Conservation (phyloP, 345 rosid genomes). For the Populus alba region DNA sequence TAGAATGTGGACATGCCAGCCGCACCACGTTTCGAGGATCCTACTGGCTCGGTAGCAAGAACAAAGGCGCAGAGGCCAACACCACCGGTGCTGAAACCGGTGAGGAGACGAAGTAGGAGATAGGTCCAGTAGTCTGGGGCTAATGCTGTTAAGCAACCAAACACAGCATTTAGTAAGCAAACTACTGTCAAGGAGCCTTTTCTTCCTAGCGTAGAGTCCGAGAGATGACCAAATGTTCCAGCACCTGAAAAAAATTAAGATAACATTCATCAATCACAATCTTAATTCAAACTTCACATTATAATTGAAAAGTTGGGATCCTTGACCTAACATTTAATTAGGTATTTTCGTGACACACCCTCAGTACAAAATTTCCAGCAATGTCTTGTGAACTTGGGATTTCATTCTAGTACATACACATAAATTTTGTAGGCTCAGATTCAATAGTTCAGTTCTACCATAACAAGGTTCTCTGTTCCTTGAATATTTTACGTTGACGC, state of each 20-base stretch:
- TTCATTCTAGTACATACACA: too few relatives aligned
- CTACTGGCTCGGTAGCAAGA: slow-evolving; percentile 79
- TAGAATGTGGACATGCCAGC: slow-evolving; percentile 99
- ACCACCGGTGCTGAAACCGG: slow-evolving; percentile 93
- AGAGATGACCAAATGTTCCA: slow-evolving; percentile 85
- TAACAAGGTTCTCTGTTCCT: too few relatives aligned
- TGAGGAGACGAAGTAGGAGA: slow-evolving; percentile 59
- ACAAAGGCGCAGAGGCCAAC: slow-evolving; percentile 85
- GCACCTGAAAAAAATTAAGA: slow-evolving; percentile 58
- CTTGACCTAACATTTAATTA: too few relatives aligned
- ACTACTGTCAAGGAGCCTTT: slow-evolving; percentile 84
- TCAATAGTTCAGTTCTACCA: too few relatives aligned
- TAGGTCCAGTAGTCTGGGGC: slow-evolving; percentile 71
- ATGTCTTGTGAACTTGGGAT: too few relatives aligned
- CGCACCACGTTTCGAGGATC: slow-evolving; percentile 74
- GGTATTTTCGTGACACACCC: too few relatives aligned
- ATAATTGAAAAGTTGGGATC: background rate
- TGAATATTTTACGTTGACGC: too few relatives aligned
- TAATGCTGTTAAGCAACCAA: slow-evolving; percentile 71
- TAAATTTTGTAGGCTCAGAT: too few relatives aligned
- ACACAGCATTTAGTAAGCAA: slow-evolving; percentile 63
- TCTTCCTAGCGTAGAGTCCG: slow-evolving; percentile 85
- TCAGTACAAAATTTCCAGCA: too few relatives aligned
- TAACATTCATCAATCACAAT: background rate
- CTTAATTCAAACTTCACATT: background rate